phyloP scores from a whole-genome alignment of 345 rosid species.

The Salix purpurea region DNA sequence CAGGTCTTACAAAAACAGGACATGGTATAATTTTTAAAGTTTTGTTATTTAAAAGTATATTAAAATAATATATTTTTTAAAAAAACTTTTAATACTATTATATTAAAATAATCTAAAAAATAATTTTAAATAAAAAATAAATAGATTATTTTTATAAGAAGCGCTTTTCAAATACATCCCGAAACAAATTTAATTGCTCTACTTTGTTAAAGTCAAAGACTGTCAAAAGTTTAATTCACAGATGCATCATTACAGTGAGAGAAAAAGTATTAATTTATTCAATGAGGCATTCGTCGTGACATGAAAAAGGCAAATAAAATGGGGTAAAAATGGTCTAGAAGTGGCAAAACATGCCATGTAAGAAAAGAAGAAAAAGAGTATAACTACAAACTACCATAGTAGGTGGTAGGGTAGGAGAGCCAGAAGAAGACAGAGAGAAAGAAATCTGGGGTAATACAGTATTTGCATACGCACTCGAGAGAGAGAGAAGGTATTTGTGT shows the following conservation, averaged over 20 bases:
- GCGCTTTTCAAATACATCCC: no score
- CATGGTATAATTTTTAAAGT: no score
- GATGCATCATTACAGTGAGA: background rate
- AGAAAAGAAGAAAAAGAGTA: background rate
- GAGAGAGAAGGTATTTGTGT: background rate
- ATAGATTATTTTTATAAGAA: no score
- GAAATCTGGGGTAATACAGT: conserved; percentile 15
- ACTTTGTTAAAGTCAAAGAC: background rate
- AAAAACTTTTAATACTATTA: no score
- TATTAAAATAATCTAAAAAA: no score
- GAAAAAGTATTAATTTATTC: background rate
- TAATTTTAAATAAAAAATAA: no score
- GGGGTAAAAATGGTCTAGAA: background rate
- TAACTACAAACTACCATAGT: background rate
- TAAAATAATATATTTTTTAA: no score
- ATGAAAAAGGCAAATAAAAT: background rate
- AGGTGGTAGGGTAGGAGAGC: background rate
- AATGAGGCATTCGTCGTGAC: background rate
- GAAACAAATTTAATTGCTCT: background rate
- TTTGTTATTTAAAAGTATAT: no score
- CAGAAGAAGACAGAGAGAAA: background rate
- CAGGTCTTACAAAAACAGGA: no score
- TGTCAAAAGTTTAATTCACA: background rate
- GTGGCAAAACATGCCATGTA: background rate
- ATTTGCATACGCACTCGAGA: conserved; percentile 8